phyloP scores from a whole-genome alignment of 345 rosid genomes.

The Arabis hirsuta region DNA sequence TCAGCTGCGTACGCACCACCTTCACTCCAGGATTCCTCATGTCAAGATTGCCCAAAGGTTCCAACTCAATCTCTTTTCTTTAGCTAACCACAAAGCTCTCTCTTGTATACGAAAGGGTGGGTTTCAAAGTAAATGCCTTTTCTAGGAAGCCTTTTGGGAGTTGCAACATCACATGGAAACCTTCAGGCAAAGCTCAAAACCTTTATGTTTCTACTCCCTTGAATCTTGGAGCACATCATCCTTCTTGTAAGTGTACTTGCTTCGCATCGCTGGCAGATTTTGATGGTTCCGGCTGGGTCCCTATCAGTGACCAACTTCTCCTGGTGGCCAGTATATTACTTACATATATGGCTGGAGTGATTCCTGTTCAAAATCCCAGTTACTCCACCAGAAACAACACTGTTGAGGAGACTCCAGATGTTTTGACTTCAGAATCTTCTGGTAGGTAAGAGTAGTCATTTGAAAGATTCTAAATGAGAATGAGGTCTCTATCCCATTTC shows the following conservation, averaged over 20 bases:
- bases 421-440: conserved; percentile 58
- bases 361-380: conserved; percentile 56
- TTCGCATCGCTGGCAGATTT: conserved; percentile 60
- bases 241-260: conserved; percentile 48
- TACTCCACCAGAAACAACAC: conserved; percentile 43
- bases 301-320: conserved; percentile 74
- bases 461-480: conserved; percentile 19
- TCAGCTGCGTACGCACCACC: conserved; percentile 50
- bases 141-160: conserved; percentile 51
- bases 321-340: conserved; percentile 72
- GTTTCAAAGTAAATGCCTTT: conserved; percentile 3
- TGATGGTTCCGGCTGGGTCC: conserved; percentile 62
- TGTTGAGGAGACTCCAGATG: conserved; percentile 37
- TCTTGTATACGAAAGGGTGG: neutral
- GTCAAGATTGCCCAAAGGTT: conserved; percentile 47
- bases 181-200: conserved; percentile 37
- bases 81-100: neutral
- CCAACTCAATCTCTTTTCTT: neutral
- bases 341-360: conserved; percentile 81
- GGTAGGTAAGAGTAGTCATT: conserved; percentile 95
- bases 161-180: conserved; percentile 40
- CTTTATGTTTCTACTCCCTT: conserved; percentile 34
- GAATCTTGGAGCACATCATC: conserved; percentile 40
- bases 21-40: conserved; percentile 35
- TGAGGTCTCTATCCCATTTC: conserved; percentile 7